Evolutionary conservation across 2,329 filamentous ascomycete genomes (phyloP), one percentile per base, ranked within the genome.

Genomic region (Harringtonia aguacate): DNA sequence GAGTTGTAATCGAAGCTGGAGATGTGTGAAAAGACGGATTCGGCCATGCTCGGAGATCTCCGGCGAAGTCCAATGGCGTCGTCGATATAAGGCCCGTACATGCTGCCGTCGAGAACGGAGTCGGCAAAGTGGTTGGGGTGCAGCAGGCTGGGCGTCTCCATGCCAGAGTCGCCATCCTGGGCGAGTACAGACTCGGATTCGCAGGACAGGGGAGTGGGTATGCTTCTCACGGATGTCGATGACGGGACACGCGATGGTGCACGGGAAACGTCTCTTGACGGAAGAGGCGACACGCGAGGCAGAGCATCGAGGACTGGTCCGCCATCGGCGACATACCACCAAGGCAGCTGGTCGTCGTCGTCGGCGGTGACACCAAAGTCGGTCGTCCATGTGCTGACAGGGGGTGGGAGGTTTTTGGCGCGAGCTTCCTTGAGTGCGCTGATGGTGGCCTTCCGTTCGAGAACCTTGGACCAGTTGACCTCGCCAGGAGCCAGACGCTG

Each of bases 31-130:
- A 83, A 79, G 56, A 79, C 77, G 48, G 85, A 92, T 43, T 85
- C 86, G 4, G 84, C 79, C 63, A 89, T 76, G 58, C 88, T 95
- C 29, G 86, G 83, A 4, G 85, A 85, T 41, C 86, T 76, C 36
- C 77, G 78, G 35, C 81, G 76, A 41, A 73, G 65, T 22, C 45
- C 39, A 20, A 66, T 62, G 21, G 75, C 66, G 4, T 82, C 76
- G 46, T 79, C 69, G 3, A 58, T 52, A 48, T 86, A 88, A 3
- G 83, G 67, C 3, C 83, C 84, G 53, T 84, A 88, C 76, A 89
- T 84, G 43, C 79, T 84, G 14, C 82, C 84, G 48, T 90, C 85
- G 0, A 92, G 68, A 1, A 77, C 79, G n/a, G 70, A 62, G 22
- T 18, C 36, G 4, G 30, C 43, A 4, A 28, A 37, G 15, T 34